Percentiles rank a stretch among this genome's conserved stretches.
phyloP scores from a whole-genome alignment of 2,329 filamentous ascomycete genomes.

The Parafenestella ontariensis region DNA sequence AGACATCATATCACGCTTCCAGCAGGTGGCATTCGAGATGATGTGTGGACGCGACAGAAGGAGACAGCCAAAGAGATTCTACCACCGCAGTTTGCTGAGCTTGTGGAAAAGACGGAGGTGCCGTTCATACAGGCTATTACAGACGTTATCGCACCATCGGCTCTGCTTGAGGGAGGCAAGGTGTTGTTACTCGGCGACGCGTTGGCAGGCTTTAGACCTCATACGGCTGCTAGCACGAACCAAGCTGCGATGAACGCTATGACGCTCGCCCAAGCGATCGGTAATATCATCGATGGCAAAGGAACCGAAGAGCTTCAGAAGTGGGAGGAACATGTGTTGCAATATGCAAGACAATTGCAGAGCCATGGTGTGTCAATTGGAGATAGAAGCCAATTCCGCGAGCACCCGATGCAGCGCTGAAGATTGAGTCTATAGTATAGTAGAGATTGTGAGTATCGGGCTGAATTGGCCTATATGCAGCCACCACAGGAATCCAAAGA shows the following conservation, averaged over 20 bases:
- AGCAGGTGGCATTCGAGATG: constrained; percentile 44
- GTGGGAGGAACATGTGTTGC: constrained; percentile 41
- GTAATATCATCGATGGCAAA: constrained; percentile 44
- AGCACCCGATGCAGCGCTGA: constrained; percentile 13
- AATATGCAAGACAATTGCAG: constrained; percentile 20
- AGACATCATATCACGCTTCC: constrained; percentile 53
- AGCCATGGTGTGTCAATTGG: constrained; percentile 21
- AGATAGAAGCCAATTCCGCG: constrained; percentile 19
- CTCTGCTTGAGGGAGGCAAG: constrained; percentile 48
- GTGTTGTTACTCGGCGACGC: constrained; percentile 57
- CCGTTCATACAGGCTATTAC: constrained; percentile 56
- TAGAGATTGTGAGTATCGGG: too few species aligned
- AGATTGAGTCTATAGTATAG: not conserved
- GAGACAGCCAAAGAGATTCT: constrained; percentile 35
- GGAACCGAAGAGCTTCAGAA: constrained; percentile 25
- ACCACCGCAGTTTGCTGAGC: constrained; percentile 49
- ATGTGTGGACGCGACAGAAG: constrained; percentile 48
- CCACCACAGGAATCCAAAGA: too few species aligned
- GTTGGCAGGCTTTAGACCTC: constrained; percentile 53
- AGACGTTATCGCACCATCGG: constrained; percentile 47
- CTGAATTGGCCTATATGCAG: too few species aligned
- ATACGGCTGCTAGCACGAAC: constrained; percentile 53
- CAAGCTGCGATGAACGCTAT: constrained; percentile 55
- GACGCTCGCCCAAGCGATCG: constrained; percentile 34
- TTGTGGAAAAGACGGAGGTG: constrained; percentile 48